Base-by-base conservation (phyloP, 495 filamentous ascomycete genomes). In the Aspergillus taichungensis region DNA sequence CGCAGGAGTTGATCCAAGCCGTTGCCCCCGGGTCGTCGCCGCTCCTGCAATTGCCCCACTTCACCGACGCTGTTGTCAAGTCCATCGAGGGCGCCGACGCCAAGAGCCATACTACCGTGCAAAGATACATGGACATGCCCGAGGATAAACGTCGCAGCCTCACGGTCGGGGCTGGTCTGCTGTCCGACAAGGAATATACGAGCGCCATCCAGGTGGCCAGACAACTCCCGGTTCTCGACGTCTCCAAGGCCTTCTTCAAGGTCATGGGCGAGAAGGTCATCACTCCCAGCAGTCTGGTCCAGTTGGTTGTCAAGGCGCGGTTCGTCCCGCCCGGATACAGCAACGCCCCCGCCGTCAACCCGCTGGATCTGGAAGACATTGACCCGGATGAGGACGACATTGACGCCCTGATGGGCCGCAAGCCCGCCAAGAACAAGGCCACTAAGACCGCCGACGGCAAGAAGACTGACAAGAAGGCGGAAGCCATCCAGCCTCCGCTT, bases 161-260 rank as follows among this genome's bases (percentile, higher is more conserved):
- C 13, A 75, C 85, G 42, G 67, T 76, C 10, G 83, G 83, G 28
- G 74, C 81, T 35, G 80, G 77, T 32, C 78, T 94, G 30, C 66
- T 95, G 36, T 81, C 76, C 6, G 82, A 87, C 42, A 63, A 76
- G 40, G 80, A 95, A 59, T 95, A 95, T 64, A 68, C 77, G 31
- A 76, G 79, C 18, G 87, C 84, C 28, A 68, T 94, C 41, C 58
- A 64, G 35, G 81, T 95, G 34, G 89, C 88, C 18, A 77, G 78
- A 52, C 86, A 94, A 62, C 68, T 98, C 9, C 92, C 92, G 0
- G 73, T 76, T 36, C 69, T 97, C 37, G 74, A 84, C 45, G 77
- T 97, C n/a, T 88, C 88, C 61, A 91, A 88, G 68, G 87, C 88
- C 2, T 98, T 94, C 69, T 98, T 98, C 79, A 98, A 98, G 72